Evolutionary conservation across 441 rosid genomes (phyloP).

Genomic region (Cnidoscolus chayamansa): DNA sequence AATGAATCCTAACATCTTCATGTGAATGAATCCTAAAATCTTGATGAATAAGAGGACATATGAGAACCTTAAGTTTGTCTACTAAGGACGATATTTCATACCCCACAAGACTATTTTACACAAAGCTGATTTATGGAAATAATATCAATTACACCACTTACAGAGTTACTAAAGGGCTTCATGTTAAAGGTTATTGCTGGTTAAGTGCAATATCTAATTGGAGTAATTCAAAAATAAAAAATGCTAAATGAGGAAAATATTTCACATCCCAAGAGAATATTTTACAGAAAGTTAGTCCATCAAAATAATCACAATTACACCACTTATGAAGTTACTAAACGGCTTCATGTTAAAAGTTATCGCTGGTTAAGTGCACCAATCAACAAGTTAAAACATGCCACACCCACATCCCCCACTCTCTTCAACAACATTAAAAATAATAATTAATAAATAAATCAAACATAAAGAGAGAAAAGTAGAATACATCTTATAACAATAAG

Average conservation of each 20-base stretch:
- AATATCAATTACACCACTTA: not conserved
- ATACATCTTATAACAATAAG: not conserved
- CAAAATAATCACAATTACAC: not conserved
- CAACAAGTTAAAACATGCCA: not conserved
- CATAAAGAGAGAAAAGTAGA: not conserved
- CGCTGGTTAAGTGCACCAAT: not conserved
- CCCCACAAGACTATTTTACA: not conserved
- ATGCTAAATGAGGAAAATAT: not conserved
- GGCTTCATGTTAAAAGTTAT: not conserved
- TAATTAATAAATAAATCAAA: not conserved
- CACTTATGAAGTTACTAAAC: not conserved
- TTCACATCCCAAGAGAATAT: not conserved
- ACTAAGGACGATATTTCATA: not conserved
- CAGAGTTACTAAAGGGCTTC: not conserved
- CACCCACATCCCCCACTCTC: not conserved
- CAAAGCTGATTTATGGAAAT: not conserved
- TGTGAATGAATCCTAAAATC: not conserved
- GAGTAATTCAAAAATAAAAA: not conserved
- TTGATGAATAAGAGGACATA: not conserved
- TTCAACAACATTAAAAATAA: not conserved
- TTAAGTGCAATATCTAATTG: not conserved
- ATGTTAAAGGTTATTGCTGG: not conserved
- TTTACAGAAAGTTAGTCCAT: not conserved
- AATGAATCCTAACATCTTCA: not conserved
- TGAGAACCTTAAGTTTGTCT: not conserved